phyloP scores from a whole-genome alignment of 2,329 filamentous ascomycete species.

The Fusarium cyanostomum region DNA sequence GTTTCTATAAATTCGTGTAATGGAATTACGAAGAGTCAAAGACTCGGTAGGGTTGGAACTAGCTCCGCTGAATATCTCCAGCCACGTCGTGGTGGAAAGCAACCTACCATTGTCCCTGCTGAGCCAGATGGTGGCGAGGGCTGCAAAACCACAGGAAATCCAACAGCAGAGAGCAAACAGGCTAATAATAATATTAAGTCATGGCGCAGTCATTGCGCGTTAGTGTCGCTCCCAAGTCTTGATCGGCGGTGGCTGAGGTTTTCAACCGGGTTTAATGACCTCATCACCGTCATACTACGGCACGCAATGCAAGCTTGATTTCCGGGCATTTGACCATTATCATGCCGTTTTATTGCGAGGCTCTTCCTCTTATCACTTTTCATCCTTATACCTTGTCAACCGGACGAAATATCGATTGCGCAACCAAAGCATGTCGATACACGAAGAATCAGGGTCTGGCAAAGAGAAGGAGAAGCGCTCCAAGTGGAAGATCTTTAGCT shows the following conservation, averaged over 20 bases:
- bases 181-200: conserved; percentile 13
- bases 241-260: conserved; percentile 22
- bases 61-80: too few relatives aligned
- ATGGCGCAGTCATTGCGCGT: conserved; percentile 30
- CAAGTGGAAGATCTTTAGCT: conserved; percentile 41
- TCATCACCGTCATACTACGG: conserved; percentile 27
- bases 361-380: neutral
- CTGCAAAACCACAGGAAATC: neutral
- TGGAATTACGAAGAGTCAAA: too few relatives aligned
- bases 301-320: conserved; percentile 23
- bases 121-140: too few relatives aligned
- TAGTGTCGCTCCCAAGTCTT: conserved; percentile 19
- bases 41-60: too few relatives aligned
- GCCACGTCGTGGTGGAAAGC: too few relatives aligned
- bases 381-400: neutral
- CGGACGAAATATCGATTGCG: neutral
- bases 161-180: neutral
- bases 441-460: conserved; percentile 12
- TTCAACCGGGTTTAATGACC: conserved; percentile 20
- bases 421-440: conserved; percentile 9
- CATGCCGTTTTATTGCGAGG: neutral
- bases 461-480: conserved; percentile 39
- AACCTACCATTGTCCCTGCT: too few relatives aligned
- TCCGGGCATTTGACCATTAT: neutral
- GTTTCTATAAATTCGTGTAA: too few relatives aligned